Evolutionary conservation across 225 moss, liverwort and hornwort genomes (phyloP), one percentile per base, ranked within the genome.

Genomic region (Takakia lepidozioides): DNA sequence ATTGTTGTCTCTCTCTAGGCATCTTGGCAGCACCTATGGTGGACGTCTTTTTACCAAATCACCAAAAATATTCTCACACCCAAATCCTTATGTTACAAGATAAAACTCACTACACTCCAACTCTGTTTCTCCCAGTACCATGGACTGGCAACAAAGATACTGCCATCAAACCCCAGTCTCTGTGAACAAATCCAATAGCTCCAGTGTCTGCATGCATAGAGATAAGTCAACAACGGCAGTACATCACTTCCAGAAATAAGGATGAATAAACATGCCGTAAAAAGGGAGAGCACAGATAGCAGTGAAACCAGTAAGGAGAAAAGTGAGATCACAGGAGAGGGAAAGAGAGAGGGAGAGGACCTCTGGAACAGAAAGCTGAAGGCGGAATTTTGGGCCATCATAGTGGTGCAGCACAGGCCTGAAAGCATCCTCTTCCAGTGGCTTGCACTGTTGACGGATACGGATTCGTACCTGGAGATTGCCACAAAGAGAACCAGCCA

Each of bases 351-450:
- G 48, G 28, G 48, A 24, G 15, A 5, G 4, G 23, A 95, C 95
- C 95, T 95, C 95, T 1, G 90, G 95, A 16, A 95, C 90, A 39
- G 90, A 87, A 15, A 95, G 90, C 71, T 95, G 95, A 40, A 95
- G 86, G 30, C 95, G 95, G 63, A 95, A 95, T 64, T 95, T 95
- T 9, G 95, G 95, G 19, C 95, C 95, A 65, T 95, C 95, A 23
- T 95, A 95, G 57, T 95, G 95, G 61, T 95, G 95, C 40, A 95
- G 80, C 42, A 90, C 79, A 5, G 95, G 95, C 59, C 95, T 69
- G 43, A 95, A 95, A 9, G 95, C 79, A 66, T 95, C 95, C 56
- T 95, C 95, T 60, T 95, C 89, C 29, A 90, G 68, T 25, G 95
- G 86, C 64, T 90, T 90, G 56, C 84, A 95, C 51, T 76, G 84